Conservation (phyloP, 257 asterid species). For the Przewalskia tangutica region DNA sequence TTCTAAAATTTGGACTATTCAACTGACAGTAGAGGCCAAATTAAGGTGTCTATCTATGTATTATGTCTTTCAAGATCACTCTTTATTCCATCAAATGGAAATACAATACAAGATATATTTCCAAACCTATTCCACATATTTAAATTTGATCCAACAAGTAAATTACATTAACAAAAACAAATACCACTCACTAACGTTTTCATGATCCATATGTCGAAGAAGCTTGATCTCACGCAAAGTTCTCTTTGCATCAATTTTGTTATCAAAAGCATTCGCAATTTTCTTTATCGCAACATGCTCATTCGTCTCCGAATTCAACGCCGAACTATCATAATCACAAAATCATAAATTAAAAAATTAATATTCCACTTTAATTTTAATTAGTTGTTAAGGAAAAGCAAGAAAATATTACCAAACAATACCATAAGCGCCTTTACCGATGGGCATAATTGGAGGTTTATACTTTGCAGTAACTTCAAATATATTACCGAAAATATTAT, state of each 20-base stretch:
- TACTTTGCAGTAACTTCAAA: conserved; percentile 95
- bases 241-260: conserved; percentile 92
- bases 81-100: background rate
- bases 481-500: conserved; percentile 84
- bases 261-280: conserved; percentile 94
- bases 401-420: conserved; percentile 68
- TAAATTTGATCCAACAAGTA: background rate
- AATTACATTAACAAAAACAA: background rate
- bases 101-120: background rate
- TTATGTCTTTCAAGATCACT: background rate
- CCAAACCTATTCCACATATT: background rate
- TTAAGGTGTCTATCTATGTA: too few species aligned
- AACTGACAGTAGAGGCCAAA: too few species aligned
- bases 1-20: too few species aligned
- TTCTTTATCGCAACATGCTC: conserved; percentile 94
- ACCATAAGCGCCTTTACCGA: conserved; percentile 98
- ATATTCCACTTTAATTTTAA: background rate
- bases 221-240: conserved; percentile 99
- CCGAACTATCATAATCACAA: conserved; percentile 42
- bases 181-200: conserved; percentile 54
- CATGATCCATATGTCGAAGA: conserved; percentile 99
- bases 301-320: conserved; percentile 87
- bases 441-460: conserved; percentile 97
- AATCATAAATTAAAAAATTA: background rate
- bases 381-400: background rate